Evolutionary conservation across 2,329 filamentous ascomycete species (phyloP).

Genomic region (Lasiodiplodia gonubiensis): DNA sequence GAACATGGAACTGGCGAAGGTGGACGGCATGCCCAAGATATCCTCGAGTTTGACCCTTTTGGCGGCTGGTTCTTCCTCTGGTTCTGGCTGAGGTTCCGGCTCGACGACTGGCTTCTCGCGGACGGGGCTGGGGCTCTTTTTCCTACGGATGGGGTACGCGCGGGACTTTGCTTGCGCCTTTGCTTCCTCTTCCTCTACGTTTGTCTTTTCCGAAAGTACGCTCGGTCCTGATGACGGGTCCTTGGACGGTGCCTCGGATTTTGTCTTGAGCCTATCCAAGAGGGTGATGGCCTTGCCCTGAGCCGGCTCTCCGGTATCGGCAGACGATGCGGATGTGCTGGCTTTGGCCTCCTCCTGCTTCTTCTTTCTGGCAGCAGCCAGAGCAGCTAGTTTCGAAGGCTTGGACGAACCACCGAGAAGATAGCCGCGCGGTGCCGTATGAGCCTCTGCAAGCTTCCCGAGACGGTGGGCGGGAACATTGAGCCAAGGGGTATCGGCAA

Average conservation of each 20-base stretch:
- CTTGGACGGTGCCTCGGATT: constrained; percentile 31
- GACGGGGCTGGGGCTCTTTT: constrained; percentile 20
- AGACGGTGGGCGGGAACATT: constrained; percentile 70
- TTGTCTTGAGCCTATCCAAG: constrained; percentile 51
- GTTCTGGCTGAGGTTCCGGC: constrained; percentile 7
- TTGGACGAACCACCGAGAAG: constrained; percentile 81
- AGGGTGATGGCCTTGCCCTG: constrained; percentile 49
- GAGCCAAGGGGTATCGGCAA: constrained; percentile 85
- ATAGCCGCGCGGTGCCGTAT: constrained; percentile 64
- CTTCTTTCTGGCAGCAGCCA: constrained; percentile 85
- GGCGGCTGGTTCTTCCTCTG: constrained; percentile 5
- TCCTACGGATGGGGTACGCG: constrained; percentile 13
- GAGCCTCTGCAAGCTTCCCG: constrained; percentile 67
- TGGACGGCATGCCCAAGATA: constrained; percentile 56
- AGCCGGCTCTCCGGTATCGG: constrained; percentile 31
- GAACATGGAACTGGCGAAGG: constrained; percentile 58
- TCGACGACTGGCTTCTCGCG: neutral
- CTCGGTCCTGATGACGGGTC: neutral
- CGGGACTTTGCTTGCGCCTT: neutral
- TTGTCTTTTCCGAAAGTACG: constrained; percentile 36
- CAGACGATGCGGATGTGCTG: constrained; percentile 29
- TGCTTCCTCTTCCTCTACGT: constrained; percentile 22
- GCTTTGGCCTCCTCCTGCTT: constrained; percentile 70
- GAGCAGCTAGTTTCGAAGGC: constrained; percentile 86
- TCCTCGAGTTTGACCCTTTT: constrained; percentile 36